Base-by-base conservation (phyloP, 2,329 filamentous ascomycete genomes). In the Hypoxylon rubiginosum region DNA sequence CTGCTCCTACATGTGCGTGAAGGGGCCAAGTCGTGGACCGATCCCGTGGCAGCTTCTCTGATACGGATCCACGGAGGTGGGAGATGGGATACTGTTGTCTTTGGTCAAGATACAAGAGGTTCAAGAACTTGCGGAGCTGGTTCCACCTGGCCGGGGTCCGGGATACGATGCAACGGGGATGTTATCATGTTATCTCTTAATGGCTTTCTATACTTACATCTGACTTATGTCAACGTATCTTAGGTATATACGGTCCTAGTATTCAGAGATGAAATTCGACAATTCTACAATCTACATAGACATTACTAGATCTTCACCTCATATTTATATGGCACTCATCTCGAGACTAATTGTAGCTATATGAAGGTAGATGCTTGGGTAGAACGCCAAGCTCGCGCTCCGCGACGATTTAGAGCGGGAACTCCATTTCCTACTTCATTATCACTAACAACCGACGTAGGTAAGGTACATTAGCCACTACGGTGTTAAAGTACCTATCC, bases 361-460 rank as follows among this genome's bases (percentile, higher is more conserved):
- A 9, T 36, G 13, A 36, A 36, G 11, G 3, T 15, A 39, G 9
- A 9, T 17, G n/a, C n/a, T 39, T 9, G 7, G 4, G n/a, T 10
- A 19, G 30, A 53, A 51, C 9, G 64, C 64, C 60, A 67, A 67
- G 64, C 19, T 59, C 52, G 54, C 51, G 34, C 48, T 60, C 56
- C 64, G 56, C 51, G 32, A 58, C 59, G 64, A 59, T 66, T 57
- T 26, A 57, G 32, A 45, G 56, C 64, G 64, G 64, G 51, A 66
- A 51, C 64, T 59, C n/a, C n/a, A 66, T 53, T 28, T 48, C 64
- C 54, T 63, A 59, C 24, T 56, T 41, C 34, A 52, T 46, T 48
- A 57, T 50, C 45, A 52, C 48, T 19, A 19, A 26, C 28, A 30
- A 8, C 36, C 8, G 15, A 17, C n/a, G 36, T 4, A 41, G 15